Conservation (phyloP, 768 basidiomycete genomes). For the Lentinula detonsa region DNA sequence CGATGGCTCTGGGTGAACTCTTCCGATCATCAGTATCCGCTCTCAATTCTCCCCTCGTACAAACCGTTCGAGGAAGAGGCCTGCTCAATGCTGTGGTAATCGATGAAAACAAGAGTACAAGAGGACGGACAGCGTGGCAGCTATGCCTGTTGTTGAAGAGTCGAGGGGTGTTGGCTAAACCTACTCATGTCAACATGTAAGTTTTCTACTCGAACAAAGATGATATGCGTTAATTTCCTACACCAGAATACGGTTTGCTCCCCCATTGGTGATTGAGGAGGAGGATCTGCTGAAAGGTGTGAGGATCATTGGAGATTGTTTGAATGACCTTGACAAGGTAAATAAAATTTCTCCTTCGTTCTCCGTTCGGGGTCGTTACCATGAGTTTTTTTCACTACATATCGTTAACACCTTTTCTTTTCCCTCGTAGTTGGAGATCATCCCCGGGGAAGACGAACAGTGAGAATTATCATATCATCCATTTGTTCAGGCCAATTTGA, state of each 20-base stretch:
- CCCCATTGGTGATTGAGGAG: slow-evolving; percentile 92
- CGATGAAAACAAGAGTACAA: slow-evolving; percentile 71
- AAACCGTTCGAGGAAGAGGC: slow-evolving; percentile 79
- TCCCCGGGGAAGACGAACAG: slow-evolving; percentile 49
- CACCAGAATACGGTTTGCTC: slow-evolving; percentile 88
- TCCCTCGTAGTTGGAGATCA: slow-evolving; percentile 29
- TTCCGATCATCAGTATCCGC: slow-evolving; percentile 66
- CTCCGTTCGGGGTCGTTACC: not conserved
- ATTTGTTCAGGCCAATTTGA: not conserved
- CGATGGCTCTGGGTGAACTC: slow-evolving; percentile 67
- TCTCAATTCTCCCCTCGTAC: slow-evolving; percentile 65
- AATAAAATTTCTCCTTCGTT: slow-evolving; percentile 10
- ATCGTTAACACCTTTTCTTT: slow-evolving; percentile 3
- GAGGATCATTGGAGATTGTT: slow-evolving; percentile 65
- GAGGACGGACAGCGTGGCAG: slow-evolving; percentile 90
- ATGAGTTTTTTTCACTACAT: not conserved
- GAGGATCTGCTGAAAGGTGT: slow-evolving; percentile 74
- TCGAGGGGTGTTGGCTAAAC: slow-evolving; percentile 90
- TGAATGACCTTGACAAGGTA: slow-evolving; percentile 78
- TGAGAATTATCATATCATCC: no score
- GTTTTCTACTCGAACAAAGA: slow-evolving; percentile 18
- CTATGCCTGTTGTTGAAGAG: slow-evolving; percentile 90
- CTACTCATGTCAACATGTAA: slow-evolving; percentile 91
- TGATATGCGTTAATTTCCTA: not conserved
- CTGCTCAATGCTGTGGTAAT: slow-evolving; percentile 93